These are phyloP conservation scores for Actinomucor elegans DNA, from an alignment of 371 early-diverging fungal species.

Conservation along the genomic window DNA sequence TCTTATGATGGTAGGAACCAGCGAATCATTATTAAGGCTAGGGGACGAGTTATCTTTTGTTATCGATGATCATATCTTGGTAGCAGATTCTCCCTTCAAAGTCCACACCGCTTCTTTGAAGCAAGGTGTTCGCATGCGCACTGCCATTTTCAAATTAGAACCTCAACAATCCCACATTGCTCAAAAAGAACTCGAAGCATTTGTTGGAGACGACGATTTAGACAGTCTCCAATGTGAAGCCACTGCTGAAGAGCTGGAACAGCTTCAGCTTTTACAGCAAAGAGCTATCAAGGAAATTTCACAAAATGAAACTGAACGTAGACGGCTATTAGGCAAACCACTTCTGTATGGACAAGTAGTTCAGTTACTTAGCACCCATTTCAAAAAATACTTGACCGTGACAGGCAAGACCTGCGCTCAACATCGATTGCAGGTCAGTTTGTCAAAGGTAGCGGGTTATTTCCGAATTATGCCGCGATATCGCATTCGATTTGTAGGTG, in stretches of 20 bases:
- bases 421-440: conserved; percentile 37
- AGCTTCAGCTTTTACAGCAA: conserved; percentile 23
- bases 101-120: too few species aligned
- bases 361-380: conserved; percentile 49
- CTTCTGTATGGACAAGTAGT: conserved; percentile 56
- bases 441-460: conserved; percentile 43
- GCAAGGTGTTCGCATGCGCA: too few species aligned
- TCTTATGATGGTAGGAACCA: too few species aligned
- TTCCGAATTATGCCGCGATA: conserved; percentile 60
- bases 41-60: too few species aligned
- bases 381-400: conserved; percentile 49
- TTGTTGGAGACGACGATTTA: conserved; percentile 24
- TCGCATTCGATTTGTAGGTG: conserved; percentile 56
- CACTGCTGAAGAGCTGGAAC: conserved; percentile 24
- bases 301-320: conserved; percentile 39
- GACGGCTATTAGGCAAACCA: conserved; percentile 43
- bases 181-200: conserved; percentile 26
- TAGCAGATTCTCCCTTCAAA: too few species aligned
- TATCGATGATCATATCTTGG: too few species aligned
- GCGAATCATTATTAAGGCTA: too few species aligned
- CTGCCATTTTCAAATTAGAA: conserved; percentile 33
- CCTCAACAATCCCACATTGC: conserved; percentile 37
- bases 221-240: conserved; percentile 24
- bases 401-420: conserved; percentile 40
- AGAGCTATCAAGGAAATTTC: conserved; percentile 32